Conservation (phyloP, 139 green algal genomes). For the Chlorella ohadii region DNA sequence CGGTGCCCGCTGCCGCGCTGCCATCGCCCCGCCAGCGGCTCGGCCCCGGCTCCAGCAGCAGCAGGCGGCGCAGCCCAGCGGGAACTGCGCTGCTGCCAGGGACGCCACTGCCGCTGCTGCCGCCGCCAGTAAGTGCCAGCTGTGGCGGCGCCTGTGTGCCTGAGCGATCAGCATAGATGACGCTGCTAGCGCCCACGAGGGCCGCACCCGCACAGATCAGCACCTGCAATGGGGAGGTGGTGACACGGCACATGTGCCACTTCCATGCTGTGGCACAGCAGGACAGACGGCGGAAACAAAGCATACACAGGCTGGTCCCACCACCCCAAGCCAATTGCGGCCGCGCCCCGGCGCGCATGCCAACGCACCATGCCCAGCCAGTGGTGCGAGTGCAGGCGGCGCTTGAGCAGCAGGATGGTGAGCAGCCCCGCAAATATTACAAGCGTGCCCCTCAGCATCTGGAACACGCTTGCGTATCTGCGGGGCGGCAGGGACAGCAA, state of each 20-base stretch:
- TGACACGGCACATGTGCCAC: too few species aligned
- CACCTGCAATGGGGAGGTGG: background rate
- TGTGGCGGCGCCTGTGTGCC: too few species aligned
- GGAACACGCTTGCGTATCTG: conserved; percentile 81
- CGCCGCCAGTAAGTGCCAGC: background rate
- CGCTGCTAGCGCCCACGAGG: conserved; percentile 78
- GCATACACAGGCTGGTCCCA: too few species aligned
- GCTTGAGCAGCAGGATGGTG: conserved; percentile 79
- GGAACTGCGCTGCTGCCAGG: background rate
- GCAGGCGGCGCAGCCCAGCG: background rate
- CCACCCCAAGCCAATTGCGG: too few species aligned
- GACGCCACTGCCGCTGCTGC: background rate
- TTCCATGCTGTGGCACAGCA: too few species aligned
- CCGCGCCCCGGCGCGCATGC: too few species aligned
- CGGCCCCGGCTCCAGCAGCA: conserved; percentile 10
- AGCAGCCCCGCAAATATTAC: conserved; percentile 87
- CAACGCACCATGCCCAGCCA: conserved; percentile 61
- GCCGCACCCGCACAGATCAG: conserved; percentile 84
- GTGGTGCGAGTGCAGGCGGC: conserved; percentile 80
- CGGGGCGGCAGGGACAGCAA: too few species aligned
- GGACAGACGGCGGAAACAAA: too few species aligned
- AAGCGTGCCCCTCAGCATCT: conserved; percentile 92
- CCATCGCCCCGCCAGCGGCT: background rate
- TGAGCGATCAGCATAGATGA: conserved; percentile 50
- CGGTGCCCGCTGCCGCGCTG: background rate